These are phyloP conservation scores for Delphinella strobiligena DNA, from an alignment of 2,329 filamentous ascomycete genomes.

Conservation along the genomic window DNA sequence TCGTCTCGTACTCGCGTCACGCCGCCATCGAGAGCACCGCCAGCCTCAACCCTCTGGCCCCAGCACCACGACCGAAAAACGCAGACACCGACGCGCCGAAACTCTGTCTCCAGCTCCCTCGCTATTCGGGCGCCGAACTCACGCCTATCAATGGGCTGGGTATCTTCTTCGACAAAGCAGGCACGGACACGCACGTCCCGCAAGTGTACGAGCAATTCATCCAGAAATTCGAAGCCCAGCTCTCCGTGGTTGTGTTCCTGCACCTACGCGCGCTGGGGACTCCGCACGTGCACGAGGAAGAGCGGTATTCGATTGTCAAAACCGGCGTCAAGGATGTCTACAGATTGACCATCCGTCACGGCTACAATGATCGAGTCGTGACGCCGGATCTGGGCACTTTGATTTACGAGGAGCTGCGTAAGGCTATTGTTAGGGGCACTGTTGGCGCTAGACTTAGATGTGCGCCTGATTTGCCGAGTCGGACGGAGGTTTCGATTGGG, in stretches of 20 bases:
- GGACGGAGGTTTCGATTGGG: background rate
- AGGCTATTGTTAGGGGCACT: conserved; percentile 10
- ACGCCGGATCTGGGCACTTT: conserved; percentile 14
- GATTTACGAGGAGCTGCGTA: conserved; percentile 14
- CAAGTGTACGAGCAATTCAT: conserved; percentile 16
- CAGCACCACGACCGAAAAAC: conserved; percentile 11
- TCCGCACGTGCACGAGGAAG: conserved; percentile 12
- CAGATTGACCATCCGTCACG: conserved; percentile 15
- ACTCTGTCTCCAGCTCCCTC: conserved; percentile 23
- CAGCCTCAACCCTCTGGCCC: conserved; percentile 15
- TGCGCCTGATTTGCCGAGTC: background rate
- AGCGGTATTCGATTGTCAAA: conserved; percentile 13
- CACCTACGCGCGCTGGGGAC: conserved; percentile 14
- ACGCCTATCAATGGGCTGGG: conserved; percentile 43
- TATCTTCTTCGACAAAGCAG: conserved; percentile 70
- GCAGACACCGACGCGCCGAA: background rate
- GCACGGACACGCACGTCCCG: conserved; percentile 46
- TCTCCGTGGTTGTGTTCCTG: conserved; percentile 14
- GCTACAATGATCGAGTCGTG: conserved; percentile 15
- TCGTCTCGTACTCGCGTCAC: conserved; percentile 11
- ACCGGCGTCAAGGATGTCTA: conserved; percentile 13
- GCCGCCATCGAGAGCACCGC: conserved; percentile 17
- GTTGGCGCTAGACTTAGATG: background rate
- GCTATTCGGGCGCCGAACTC: conserved; percentile 28
- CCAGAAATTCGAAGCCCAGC: conserved; percentile 14